Conservation (phyloP, 2,329 filamentous ascomycete genomes). For the Penicillium brasilianum region DNA sequence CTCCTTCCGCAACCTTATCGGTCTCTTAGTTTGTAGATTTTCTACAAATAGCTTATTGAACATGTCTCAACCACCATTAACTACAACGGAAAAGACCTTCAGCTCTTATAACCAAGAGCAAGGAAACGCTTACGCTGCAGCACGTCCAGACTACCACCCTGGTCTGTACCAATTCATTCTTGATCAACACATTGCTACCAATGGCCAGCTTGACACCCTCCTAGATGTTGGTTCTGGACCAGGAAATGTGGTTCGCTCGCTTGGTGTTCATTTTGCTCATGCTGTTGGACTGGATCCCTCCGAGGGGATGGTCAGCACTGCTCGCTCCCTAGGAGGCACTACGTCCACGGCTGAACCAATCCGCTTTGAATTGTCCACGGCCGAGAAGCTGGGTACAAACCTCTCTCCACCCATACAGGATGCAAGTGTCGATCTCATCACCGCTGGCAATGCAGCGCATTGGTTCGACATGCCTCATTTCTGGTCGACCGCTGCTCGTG, state of each 20-base stretch:
- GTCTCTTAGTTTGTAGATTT: neutral
- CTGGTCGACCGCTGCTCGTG: slow-evolving; percentile 53
- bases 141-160: slow-evolving; percentile 55
- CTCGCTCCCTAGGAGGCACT: slow-evolving; percentile 45
- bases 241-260: slow-evolving; percentile 53
- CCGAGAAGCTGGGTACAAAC: slow-evolving; percentile 51
- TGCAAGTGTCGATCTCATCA: slow-evolving; percentile 56
- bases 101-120: slow-evolving; percentile 25
- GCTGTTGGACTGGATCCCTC: slow-evolving; percentile 59
- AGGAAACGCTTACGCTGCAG: slow-evolving; percentile 46
- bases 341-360: slow-evolving; percentile 43
- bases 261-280: slow-evolving; percentile 53
- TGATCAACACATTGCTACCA: slow-evolving; percentile 53
- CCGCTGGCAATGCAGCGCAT: slow-evolving; percentile 58
- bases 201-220: slow-evolving; percentile 51
- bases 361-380: slow-evolving; percentile 50
- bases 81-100: slow-evolving; percentile 28
- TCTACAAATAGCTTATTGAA: neutral
- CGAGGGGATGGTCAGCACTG: slow-evolving; percentile 59
- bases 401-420: slow-evolving; percentile 35
- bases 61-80: slow-evolving; percentile 18
- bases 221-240: slow-evolving; percentile 65
- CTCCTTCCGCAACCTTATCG: too few species aligned
- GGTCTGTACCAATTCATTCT: slow-evolving; percentile 55
- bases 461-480: slow-evolving; percentile 63